Evolutionary conservation across 164 flowering plant species (phyloP).

Genomic region (Vitis riparia): DNA sequence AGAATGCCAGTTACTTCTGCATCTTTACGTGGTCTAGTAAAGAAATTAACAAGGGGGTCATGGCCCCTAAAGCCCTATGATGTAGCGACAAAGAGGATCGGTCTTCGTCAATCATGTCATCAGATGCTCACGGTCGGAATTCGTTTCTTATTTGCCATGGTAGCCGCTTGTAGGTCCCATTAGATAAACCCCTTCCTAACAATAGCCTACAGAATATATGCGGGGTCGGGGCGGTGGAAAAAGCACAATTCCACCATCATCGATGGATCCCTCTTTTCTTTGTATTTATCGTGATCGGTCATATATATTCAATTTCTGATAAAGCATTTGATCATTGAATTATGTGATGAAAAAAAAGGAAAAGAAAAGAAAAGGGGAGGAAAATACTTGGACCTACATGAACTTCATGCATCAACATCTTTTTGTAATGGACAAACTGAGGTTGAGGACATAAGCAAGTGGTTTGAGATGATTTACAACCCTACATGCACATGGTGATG

Average conservation of each 20-base stretch:
- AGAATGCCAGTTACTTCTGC: too few species aligned
- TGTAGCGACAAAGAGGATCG: conserved; percentile 6
- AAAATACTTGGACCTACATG: too few species aligned
- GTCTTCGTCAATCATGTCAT: conserved; percentile 15
- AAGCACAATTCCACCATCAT: background rate
- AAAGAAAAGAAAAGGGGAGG: too few species aligned
- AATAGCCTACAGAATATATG: conserved; percentile 15
- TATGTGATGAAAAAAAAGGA: background rate
- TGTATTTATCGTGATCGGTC: background rate
- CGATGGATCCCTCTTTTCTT: background rate
- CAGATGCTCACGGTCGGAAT: conserved; percentile 25
- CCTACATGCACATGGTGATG: too few species aligned
- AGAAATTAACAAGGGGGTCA: background rate
- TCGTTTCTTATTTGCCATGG: conserved; percentile 4
- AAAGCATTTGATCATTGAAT: background rate
- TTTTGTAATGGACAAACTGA: too few species aligned
- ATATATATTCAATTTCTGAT: background rate
- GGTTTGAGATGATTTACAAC: too few species aligned
- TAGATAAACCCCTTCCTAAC: background rate
- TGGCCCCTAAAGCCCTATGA: background rate
- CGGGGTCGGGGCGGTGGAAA: conserved; percentile 18
- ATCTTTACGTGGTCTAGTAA: too few species aligned
- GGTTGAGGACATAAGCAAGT: too few species aligned
- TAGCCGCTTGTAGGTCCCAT: conserved; percentile 6
- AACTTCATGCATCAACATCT: too few species aligned